Evolutionary conservation across 306 rosid species (phyloP).

Genomic region (Castanopsis chinensis): DNA sequence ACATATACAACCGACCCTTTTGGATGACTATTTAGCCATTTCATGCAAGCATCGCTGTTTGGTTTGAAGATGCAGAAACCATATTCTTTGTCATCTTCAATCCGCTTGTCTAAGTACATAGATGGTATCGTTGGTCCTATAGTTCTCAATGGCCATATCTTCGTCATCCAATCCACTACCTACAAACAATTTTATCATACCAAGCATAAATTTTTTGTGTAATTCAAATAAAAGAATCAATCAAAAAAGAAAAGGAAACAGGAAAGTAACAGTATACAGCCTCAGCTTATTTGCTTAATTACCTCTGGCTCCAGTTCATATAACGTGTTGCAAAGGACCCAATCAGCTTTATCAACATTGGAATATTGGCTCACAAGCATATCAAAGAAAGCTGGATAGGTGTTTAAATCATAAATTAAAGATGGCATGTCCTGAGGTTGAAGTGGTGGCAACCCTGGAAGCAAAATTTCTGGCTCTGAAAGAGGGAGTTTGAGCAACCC

Average conservation of each 20-base stretch:
- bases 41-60: slow-evolving; percentile 18
- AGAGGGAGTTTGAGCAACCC: slow-evolving; percentile 37
- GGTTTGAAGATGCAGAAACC: slow-evolving; percentile 31
- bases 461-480: slow-evolving; percentile 19
- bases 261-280: background rate
- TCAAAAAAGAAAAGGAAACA: background rate
- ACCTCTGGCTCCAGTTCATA: slow-evolving; percentile 61
- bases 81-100: slow-evolving; percentile 44
- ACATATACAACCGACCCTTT: background rate
- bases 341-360: slow-evolving; percentile 46
- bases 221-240: background rate
- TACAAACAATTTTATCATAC: background rate
- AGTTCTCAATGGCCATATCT: slow-evolving; percentile 42
- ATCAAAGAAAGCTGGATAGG: slow-evolving; percentile 46
- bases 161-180: slow-evolving; percentile 56
- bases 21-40: slow-evolving; percentile 34
- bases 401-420: slow-evolving; percentile 24
- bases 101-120: slow-evolving; percentile 37
- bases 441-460: slow-evolving; percentile 48
- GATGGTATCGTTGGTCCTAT: slow-evolving; percentile 67
- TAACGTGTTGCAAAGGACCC: slow-evolving; percentile 54
- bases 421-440: slow-evolving; percentile 48
- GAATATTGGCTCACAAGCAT: slow-evolving; percentile 49
- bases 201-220: too few relatives aligned
- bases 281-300: background rate